Conservation (phyloP, 495 filamentous ascomycete species). For the Polyplosphaeria fusca region DNA sequence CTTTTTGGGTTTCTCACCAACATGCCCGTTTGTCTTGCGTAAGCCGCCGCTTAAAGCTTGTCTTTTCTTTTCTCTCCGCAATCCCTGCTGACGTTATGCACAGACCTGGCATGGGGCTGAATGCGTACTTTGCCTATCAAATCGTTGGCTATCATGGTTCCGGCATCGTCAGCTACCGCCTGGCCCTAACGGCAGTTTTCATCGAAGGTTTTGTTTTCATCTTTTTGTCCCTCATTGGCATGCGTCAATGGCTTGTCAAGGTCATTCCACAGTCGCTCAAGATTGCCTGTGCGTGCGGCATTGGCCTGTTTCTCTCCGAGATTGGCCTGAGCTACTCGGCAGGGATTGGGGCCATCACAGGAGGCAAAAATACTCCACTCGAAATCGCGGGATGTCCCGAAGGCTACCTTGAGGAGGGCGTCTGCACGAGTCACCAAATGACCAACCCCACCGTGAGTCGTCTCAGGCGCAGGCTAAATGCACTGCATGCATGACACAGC, state of each 20-base stretch:
- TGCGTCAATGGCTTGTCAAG: conserved; percentile 81
- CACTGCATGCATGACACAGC: conserved; percentile 2
- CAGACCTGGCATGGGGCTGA: conserved; percentile 74
- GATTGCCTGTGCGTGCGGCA: conserved; percentile 79
- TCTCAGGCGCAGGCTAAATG: conserved; percentile 1
- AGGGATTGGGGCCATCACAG: conserved; percentile 72
- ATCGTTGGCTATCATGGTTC: conserved; percentile 71
- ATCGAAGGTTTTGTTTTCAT: conserved; percentile 75
- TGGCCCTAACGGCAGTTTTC: conserved; percentile 78
- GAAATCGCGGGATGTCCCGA: conserved; percentile 66
- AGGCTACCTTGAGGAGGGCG: conserved; percentile 42
- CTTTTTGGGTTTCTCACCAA: conserved; percentile 73
- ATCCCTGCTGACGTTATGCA: conserved; percentile 5
- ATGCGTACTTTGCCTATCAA: conserved; percentile 81
- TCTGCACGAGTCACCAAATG: conserved; percentile 63
- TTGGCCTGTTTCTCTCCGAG: conserved; percentile 74
- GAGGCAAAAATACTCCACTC: conserved; percentile 57
- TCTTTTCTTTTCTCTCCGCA: neutral
- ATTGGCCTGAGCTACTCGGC: conserved; percentile 78
- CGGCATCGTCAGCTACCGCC: conserved; percentile 62
- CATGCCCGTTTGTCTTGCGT: conserved; percentile 69
- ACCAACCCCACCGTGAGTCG: conserved; percentile 55
- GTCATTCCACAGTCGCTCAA: conserved; percentile 75
- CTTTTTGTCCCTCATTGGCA: conserved; percentile 65
- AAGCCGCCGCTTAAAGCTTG: conserved; percentile 1